phyloP scores from a whole-genome alignment of 1,139 yeast genomes.

The Scheffersomyces parashehatae region DNA sequence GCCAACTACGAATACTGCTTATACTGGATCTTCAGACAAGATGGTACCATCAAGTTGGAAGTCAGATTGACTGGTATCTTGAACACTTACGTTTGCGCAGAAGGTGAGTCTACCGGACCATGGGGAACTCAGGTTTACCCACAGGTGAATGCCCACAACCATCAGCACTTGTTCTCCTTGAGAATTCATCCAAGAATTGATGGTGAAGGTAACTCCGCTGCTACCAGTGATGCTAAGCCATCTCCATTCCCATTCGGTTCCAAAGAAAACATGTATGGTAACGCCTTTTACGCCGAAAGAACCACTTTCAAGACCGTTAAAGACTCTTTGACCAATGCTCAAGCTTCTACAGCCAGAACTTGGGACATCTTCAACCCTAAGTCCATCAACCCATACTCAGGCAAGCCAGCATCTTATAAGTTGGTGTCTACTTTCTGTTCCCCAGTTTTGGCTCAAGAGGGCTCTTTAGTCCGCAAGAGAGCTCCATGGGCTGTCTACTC shows the following conservation, averaged over 20 bases:
- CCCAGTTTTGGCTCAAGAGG: conserved; percentile 69
- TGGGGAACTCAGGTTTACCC: conserved; percentile 85
- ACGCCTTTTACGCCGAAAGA: conserved; percentile 65
- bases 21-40: conserved; percentile 82
- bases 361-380: conserved; percentile 81
- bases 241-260: conserved; percentile 65
- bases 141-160: conserved; percentile 79
- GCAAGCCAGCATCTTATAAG: conserved; percentile 75
- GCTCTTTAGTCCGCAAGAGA: conserved; percentile 74
- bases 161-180: conserved; percentile 80
- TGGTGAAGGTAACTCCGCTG: conserved; percentile 76
- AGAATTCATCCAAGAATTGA: conserved; percentile 80
- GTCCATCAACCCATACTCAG: conserved; percentile 64
- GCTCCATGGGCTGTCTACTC: conserved; percentile 78
- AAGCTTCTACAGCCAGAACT: conserved; percentile 63
- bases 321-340: conserved; percentile 66
- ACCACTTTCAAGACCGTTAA: conserved; percentile 65
- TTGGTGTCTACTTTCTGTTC: conserved; percentile 78
- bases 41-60: conserved; percentile 78
- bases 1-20: conserved; percentile 84
- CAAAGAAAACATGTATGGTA: conserved; percentile 70
- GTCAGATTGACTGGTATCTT: conserved; percentile 79
- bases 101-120: conserved; percentile 65
- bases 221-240: conserved; percentile 63
- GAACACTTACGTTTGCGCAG: conserved; percentile 65